Evolutionary conservation across 345 rosid species (phyloP).

Genomic region (Laguncularia racemosa): DNA sequence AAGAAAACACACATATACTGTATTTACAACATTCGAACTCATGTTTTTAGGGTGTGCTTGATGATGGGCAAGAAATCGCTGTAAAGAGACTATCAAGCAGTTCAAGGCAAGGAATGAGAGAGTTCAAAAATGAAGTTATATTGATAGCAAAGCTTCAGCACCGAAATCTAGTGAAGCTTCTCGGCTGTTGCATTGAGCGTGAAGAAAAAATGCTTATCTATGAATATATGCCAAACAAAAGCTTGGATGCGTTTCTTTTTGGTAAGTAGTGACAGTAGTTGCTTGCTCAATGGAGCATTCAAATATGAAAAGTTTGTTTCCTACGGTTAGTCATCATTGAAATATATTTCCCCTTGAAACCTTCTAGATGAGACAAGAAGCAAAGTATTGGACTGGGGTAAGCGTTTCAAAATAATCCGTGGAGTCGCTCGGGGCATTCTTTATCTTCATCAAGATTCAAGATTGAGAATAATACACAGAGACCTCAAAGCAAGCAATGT

Average conservation of each 20-base stretch:
- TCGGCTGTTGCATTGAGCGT: slow-evolving; percentile 21
- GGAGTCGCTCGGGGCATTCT: slow-evolving; percentile 41
- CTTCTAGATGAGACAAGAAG: slow-evolving; percentile 23
- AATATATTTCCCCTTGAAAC: neutral
- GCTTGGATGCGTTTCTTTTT: slow-evolving; percentile 22
- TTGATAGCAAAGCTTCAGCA: slow-evolving; percentile 44
- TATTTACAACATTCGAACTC: too few species aligned
- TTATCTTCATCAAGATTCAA: slow-evolving; percentile 42
- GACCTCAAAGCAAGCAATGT: slow-evolving; percentile 44
- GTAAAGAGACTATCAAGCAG: slow-evolving; percentile 36
- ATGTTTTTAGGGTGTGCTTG: slow-evolving; percentile 25
- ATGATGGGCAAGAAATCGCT: slow-evolving; percentile 37
- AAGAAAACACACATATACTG: neutral
- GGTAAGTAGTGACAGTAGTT: slow-evolving; percentile 8
- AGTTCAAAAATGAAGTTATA: slow-evolving; percentile 38
- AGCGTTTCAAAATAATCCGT: slow-evolving; percentile 26
- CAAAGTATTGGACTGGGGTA: slow-evolving; percentile 24
- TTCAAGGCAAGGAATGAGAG: slow-evolving; percentile 38
- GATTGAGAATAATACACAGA: slow-evolving; percentile 44
- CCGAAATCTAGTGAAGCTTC: slow-evolving; percentile 40
- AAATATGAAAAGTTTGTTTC: neutral
- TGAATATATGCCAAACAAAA: slow-evolving; percentile 21
- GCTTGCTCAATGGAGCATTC: neutral
- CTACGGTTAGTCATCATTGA: neutral
- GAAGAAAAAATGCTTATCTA: slow-evolving; percentile 23